Evolutionary conservation across 2,329 filamentous ascomycete species (phyloP).

Genomic region (Blastomyces gilchristii): DNA sequence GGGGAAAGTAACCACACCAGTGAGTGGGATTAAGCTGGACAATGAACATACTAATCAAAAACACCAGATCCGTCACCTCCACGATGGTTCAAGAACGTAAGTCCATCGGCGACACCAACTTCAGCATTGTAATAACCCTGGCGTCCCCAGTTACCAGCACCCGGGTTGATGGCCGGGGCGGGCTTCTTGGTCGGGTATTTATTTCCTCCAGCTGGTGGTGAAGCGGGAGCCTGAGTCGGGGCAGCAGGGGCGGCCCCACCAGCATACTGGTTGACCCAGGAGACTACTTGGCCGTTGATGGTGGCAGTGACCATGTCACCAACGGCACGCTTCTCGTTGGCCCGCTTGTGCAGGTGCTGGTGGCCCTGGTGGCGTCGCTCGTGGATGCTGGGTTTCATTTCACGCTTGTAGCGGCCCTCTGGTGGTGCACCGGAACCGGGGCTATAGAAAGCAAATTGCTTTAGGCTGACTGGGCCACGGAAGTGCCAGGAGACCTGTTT

Average conservation of each 20-base stretch:
- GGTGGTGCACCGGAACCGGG: conserved; percentile 28
- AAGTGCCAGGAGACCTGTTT: conserved; percentile 61
- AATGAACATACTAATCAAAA: conserved; percentile 38
- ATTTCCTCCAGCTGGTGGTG: conserved; percentile 9
- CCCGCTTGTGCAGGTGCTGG: conserved; percentile 37
- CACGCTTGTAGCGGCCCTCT: conserved; percentile 26
- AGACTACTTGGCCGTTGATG: conserved; percentile 48
- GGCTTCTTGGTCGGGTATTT: conserved; percentile 10
- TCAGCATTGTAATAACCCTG: conserved; percentile 41
- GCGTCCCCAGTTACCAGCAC: conserved; percentile 32
- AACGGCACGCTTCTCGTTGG: conserved; percentile 40
- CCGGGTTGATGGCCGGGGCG: conserved; percentile 16
- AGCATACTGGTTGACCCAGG: conserved; percentile 50
- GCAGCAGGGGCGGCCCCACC: conserved; percentile 22
- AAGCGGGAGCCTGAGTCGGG: conserved; percentile 8
- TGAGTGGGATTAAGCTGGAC: not conserved
- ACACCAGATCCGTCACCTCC: conserved; percentile 48
- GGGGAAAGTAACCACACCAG: not conserved
- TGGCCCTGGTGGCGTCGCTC: conserved; percentile 42
- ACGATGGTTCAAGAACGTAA: conserved; percentile 50
- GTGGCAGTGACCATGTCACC: conserved; percentile 46
- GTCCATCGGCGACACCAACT: conserved; percentile 37
- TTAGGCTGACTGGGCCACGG: conserved; percentile 57
- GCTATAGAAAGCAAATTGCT: conserved; percentile 59
- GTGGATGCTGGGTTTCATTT: conserved; percentile 25